phyloP scores from a whole-genome alignment of 176 grass and related monocot species.

The Musa schizocarpa region DNA sequence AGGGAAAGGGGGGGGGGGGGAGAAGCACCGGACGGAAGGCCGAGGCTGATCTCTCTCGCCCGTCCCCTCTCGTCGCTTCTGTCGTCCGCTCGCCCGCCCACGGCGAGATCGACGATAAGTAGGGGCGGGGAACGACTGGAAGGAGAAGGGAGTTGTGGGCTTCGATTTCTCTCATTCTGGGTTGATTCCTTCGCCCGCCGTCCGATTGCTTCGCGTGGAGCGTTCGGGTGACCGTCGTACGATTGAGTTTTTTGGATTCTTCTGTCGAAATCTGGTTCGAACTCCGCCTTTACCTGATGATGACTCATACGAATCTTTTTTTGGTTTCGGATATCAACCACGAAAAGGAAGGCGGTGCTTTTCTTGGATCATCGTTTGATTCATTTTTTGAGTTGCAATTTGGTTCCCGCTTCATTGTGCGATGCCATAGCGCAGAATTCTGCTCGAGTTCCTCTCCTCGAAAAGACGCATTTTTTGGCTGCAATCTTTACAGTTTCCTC shows the following conservation, averaged over 20 bases:
- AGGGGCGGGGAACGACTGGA: neutral
- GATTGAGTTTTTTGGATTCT: neutral
- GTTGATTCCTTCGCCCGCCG: neutral
- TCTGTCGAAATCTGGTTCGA: neutral
- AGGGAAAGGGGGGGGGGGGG: neutral
- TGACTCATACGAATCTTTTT: too few relatives aligned
- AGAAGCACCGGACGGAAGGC: neutral
- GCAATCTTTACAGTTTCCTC: too few relatives aligned
- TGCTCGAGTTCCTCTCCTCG: too few relatives aligned
- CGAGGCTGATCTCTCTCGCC: neutral
- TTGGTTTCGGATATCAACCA: too few relatives aligned
- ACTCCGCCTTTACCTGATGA: too few relatives aligned
- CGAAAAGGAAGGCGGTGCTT: too few relatives aligned
- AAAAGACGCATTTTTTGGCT: too few relatives aligned
- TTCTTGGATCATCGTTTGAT: too few relatives aligned
- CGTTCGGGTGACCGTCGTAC: neutral
- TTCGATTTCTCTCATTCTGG: neutral
- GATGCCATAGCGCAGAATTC: too few relatives aligned
- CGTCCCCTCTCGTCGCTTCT: neutral
- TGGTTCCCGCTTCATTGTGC: too few relatives aligned
- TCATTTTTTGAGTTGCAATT: too few relatives aligned
- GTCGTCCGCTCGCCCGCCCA: neutral
- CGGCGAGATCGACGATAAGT: neutral
- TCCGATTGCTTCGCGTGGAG: neutral
- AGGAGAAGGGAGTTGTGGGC: neutral